phyloP scores from a whole-genome alignment of 2,329 filamentous ascomycete species.

The Nemania sp. region DNA sequence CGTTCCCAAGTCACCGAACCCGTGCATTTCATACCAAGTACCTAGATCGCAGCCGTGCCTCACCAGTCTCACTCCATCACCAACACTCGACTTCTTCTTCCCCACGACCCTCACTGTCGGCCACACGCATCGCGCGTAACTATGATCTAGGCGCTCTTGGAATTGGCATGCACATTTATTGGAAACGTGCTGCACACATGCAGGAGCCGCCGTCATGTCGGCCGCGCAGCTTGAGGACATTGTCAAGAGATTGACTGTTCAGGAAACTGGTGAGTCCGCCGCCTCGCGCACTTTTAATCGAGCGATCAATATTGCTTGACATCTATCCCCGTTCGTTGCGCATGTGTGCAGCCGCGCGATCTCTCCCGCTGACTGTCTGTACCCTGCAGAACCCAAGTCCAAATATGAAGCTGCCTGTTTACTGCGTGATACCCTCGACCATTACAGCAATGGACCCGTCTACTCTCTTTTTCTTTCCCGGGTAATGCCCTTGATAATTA shows the following conservation, averaged over 20 bases:
- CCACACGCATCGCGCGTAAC: neutral
- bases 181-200: slow-evolving; percentile 42
- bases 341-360: neutral
- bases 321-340: neutral
- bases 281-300: slow-evolving; percentile 20
- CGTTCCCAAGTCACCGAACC: slow-evolving; percentile 6
- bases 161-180: slow-evolving; percentile 26
- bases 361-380: slow-evolving; percentile 15
- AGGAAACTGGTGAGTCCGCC: slow-evolving; percentile 64
- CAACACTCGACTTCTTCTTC: neutral
- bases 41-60: neutral
- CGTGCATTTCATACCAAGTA: neutral
- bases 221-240: slow-evolving; percentile 71
- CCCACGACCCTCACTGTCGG: neutral
- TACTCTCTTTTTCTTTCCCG: slow-evolving; percentile 87
- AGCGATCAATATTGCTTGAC: neutral
- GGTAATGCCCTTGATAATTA: slow-evolving; percentile 89
- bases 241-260: slow-evolving; percentile 68
- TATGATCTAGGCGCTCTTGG: neutral
- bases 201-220: slow-evolving; percentile 69
- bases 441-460: slow-evolving; percentile 81
- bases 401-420: slow-evolving; percentile 87
- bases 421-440: slow-evolving; percentile 90
- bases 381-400: slow-evolving; percentile 75
- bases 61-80: neutral